Conservation (phyloP, 106 monocot species). For the Posidonia australis region DNA sequence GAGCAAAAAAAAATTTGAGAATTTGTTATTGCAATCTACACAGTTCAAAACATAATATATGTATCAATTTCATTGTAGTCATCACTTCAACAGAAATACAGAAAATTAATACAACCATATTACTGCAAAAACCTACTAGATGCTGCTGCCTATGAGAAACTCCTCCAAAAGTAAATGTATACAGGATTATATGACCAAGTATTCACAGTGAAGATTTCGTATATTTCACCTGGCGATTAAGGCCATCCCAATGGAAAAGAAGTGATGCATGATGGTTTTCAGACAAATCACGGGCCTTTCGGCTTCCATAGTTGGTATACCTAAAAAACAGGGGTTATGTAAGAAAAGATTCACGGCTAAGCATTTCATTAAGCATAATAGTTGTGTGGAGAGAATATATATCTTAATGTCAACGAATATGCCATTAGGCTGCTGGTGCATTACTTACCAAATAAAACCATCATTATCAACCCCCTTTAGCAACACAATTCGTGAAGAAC, state of each 20-base stretch:
- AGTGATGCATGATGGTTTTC: conserved; percentile 82
- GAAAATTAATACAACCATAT: no score
- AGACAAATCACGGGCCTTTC: conserved; percentile 61
- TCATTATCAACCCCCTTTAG: conserved; percentile 76
- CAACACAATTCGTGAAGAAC: conserved; percentile 84
- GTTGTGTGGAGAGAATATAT: no score
- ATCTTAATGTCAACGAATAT: no score
- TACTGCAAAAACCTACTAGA: no score
- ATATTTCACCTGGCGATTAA: conserved; percentile 76
- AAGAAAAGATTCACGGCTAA: not conserved
- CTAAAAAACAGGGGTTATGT: conserved; percentile 18
- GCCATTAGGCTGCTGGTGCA: not conserved
- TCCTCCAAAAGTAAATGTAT: not conserved
- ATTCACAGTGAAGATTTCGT: not conserved
- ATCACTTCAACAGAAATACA: no score
- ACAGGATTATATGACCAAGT: not conserved
- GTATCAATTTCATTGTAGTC: no score
- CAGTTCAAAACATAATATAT: no score
- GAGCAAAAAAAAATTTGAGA: no score
- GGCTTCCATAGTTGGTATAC: conserved; percentile 93
- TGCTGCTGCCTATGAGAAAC: no score
- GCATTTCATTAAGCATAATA: not conserved
- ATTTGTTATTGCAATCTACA: no score
- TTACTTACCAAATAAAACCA: conserved; percentile 81
- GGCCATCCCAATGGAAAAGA: conserved; percentile 77